These are phyloP conservation scores for Austroboletus olivaceoglutinosus DNA, from an alignment of 1,284 basidiomycete species.

Conservation along the genomic window DNA sequence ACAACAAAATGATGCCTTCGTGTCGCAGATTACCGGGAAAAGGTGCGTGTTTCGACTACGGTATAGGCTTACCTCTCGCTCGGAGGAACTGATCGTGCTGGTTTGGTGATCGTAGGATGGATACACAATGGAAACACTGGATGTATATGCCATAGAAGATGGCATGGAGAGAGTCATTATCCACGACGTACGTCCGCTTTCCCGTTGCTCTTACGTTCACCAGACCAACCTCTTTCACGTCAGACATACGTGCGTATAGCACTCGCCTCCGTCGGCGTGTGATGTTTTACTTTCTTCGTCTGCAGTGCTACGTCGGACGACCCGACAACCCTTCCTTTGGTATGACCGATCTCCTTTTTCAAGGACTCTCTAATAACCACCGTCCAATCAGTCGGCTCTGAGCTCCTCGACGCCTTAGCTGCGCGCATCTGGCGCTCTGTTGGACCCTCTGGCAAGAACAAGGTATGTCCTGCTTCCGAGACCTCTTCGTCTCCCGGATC, in stretches of 20 bases:
- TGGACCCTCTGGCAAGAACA: conserved; percentile 84
- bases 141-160: conserved; percentile 48
- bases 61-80: background rate
- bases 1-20: background rate
- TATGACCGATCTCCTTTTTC: conserved; percentile 23
- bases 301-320: conserved; percentile 60
- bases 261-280: background rate
- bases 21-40: conserved; percentile 71
- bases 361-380: background rate
- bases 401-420: conserved; percentile 67
- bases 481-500: background rate
- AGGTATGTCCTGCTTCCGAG: conserved; percentile 41
- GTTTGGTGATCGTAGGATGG: conserved; percentile 43
- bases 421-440: conserved; percentile 68
- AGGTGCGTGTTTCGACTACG: conserved; percentile 44
- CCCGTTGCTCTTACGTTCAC: background rate
- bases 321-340: conserved; percentile 64
- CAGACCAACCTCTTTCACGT: background rate
- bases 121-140: conserved; percentile 52
- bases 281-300: background rate
- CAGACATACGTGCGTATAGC: conserved; percentile 21
- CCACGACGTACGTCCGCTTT: conserved; percentile 33
- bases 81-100: background rate
- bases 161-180: conserved; percentile 47
- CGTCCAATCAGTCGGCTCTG: conserved; percentile 62